Conservation (phyloP, 768 basidiomycete species). For the Cystofilobasidium macerans region DNA sequence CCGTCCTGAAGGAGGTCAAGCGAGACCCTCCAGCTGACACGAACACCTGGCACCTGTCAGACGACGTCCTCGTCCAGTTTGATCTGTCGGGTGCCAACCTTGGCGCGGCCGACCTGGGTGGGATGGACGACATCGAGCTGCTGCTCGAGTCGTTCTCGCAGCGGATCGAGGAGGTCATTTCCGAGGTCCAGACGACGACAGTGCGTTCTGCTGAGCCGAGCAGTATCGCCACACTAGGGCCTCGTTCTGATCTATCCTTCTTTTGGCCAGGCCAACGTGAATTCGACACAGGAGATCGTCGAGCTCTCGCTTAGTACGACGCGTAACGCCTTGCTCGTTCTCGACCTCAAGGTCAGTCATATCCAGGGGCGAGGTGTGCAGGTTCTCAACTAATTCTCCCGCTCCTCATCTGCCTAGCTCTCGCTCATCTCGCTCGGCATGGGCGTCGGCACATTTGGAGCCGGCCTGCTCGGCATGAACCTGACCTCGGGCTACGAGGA, state of each 20-base stretch:
- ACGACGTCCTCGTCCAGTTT: conserved; percentile 20
- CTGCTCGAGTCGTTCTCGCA: conserved; percentile 21
- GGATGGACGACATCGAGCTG: conserved; percentile 19
- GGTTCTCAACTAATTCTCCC: not conserved
- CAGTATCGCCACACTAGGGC: no score
- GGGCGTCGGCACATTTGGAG: conserved; percentile 17
- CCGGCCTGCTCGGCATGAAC: conserved; percentile 23
- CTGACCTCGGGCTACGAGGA: conserved; percentile 19
- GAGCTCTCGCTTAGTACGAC: conserved; percentile 19
- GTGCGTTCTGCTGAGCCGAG: not conserved
- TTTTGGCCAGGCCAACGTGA: conserved; percentile 15
- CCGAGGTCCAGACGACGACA: conserved; percentile 21
- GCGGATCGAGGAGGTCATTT: conserved; percentile 23
- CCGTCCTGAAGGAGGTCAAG: not conserved
- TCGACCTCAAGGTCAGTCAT: conserved; percentile 20
- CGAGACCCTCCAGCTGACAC: no score
- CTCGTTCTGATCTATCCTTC: not conserved
- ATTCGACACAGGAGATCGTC: conserved; percentile 23
- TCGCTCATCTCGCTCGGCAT: conserved; percentile 17
- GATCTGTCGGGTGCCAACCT: not conserved
- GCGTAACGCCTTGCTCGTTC: conserved; percentile 22
- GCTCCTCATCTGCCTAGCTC: conserved; percentile 1
- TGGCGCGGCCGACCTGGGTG: not conserved
- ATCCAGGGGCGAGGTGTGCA: not conserved
- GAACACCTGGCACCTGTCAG: not conserved